phyloP scores from a whole-genome alignment of 1,284 basidiomycete species.

The Pseudozyma flocculosa region DNA sequence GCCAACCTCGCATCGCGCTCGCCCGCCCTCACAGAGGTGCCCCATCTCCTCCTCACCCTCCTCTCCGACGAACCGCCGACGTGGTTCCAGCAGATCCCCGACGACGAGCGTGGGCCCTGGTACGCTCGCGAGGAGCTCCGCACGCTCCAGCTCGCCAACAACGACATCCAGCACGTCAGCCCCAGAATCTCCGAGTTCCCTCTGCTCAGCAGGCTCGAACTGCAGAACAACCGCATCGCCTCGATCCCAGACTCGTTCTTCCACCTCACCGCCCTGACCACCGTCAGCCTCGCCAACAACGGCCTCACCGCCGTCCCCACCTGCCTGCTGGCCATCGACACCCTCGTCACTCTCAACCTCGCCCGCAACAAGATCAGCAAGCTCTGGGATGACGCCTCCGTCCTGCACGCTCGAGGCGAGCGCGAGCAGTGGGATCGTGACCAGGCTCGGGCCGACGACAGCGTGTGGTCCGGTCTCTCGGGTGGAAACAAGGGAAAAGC shows the following conservation, averaged over 20 bases:
- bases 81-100: conserved; percentile 39
- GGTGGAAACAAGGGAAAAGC: conserved; percentile 18
- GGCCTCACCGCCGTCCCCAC: conserved; percentile 33
- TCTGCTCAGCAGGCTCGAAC: conserved; percentile 40
- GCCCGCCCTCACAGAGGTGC: conserved; percentile 32
- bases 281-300: conserved; percentile 43
- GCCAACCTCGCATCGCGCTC: conserved; percentile 36
- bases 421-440: conserved; percentile 33
- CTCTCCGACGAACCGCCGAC: conserved; percentile 34
- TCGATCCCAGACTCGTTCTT: conserved; percentile 29
- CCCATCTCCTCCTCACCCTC: conserved; percentile 32
- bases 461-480: conserved; percentile 42
- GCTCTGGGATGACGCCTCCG: conserved; percentile 35
- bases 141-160: conserved; percentile 37
- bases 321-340: conserved; percentile 37
- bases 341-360: conserved; percentile 45
- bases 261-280: conserved; percentile 39
- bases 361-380: conserved; percentile 44
- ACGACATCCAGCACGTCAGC: conserved; percentile 32
- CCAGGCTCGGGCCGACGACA: conserved; percentile 20
- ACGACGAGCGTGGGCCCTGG: conserved; percentile 41
- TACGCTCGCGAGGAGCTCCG: conserved; percentile 37
- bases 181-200: conserved; percentile 38
- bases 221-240: conserved; percentile 45
- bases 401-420: conserved; percentile 15